These are phyloP conservation scores for Rhynchosporium secalis DNA, from an alignment of 2,329 filamentous ascomycete species.

Conservation along the genomic window DNA sequence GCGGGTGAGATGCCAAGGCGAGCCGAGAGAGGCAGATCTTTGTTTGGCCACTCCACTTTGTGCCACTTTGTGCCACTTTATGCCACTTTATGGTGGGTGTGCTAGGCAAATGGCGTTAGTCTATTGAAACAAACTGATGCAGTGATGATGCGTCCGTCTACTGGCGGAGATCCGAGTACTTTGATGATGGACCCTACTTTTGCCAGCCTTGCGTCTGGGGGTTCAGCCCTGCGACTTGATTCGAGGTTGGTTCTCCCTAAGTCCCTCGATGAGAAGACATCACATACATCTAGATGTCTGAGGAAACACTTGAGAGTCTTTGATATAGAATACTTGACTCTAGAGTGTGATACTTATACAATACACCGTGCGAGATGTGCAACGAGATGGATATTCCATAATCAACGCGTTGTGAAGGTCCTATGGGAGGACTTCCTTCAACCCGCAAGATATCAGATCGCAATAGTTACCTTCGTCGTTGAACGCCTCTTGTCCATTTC, in stretches of 20 bases:
- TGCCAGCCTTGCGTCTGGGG: background rate
- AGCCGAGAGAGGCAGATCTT: slow-evolving; percentile 11
- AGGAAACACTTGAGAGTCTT: background rate
- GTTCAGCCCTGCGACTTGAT: slow-evolving; percentile 9
- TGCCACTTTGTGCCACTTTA: background rate
- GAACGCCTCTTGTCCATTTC: background rate
- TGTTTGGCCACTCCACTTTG: background rate
- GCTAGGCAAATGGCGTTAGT: background rate
- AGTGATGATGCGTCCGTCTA: background rate
- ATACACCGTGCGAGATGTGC: too few species aligned
- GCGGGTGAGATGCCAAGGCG: slow-evolving; percentile 10
- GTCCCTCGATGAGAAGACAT: background rate
- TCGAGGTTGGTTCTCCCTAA: background rate
- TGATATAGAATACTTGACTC: background rate
- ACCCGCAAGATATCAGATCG: background rate
- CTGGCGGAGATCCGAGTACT: slow-evolving; percentile 5
- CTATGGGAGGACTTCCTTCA: too few species aligned
- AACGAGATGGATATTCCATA: too few species aligned
- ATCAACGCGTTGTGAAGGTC: too few species aligned
- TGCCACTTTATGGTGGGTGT: slow-evolving; percentile 6
- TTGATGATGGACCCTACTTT: background rate
- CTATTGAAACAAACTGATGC: background rate
- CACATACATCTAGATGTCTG: background rate
- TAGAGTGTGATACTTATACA: too few species aligned
- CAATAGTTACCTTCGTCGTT: background rate